These are phyloP conservation scores for Daldinia concentrica DNA, from an alignment of 495 filamentous ascomycete species.

Conservation along the genomic window DNA sequence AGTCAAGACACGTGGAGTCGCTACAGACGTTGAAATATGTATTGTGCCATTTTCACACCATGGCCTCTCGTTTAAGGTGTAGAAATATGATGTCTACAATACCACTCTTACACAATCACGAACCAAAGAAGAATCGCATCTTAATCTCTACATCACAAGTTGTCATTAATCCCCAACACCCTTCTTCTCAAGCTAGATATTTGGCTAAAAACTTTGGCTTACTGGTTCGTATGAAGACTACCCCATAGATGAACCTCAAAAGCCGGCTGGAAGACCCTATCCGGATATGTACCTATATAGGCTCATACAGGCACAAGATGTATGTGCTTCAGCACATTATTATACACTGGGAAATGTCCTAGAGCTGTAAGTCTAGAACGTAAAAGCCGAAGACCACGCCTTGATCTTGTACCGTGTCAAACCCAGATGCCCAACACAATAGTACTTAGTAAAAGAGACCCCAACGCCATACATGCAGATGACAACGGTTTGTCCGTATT, in stretches of 20 bases:
- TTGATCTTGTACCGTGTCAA: constrained; percentile 9
- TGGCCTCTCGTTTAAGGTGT: neutral
- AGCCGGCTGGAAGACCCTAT: neutral
- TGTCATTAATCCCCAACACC: neutral
- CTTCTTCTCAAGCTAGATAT: neutral
- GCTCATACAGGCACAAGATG: constrained; percentile 7
- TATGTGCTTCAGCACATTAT: constrained; percentile 16
- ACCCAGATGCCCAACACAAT: constrained; percentile 21
- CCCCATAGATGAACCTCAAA: neutral
- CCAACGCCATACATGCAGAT: constrained; percentile 41
- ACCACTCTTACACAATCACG: too few species aligned
- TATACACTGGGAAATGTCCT: constrained; percentile 24
- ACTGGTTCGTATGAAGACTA: neutral
- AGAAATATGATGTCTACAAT: neutral
- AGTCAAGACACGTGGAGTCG: constrained; percentile 7
- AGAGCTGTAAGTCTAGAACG: constrained; percentile 15
- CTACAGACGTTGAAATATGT: neutral
- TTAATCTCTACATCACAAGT: neutral
- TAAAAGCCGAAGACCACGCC: constrained; percentile 15
- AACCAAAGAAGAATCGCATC: neutral
- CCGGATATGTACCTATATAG: neutral
- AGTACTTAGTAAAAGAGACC: constrained; percentile 23
- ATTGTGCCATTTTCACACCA: neutral
- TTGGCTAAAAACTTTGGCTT: neutral
- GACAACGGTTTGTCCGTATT: constrained; percentile 25